Conservation (phyloP, 352 stramenopile genomes). For the Hyaloperonospora brassicae region DNA sequence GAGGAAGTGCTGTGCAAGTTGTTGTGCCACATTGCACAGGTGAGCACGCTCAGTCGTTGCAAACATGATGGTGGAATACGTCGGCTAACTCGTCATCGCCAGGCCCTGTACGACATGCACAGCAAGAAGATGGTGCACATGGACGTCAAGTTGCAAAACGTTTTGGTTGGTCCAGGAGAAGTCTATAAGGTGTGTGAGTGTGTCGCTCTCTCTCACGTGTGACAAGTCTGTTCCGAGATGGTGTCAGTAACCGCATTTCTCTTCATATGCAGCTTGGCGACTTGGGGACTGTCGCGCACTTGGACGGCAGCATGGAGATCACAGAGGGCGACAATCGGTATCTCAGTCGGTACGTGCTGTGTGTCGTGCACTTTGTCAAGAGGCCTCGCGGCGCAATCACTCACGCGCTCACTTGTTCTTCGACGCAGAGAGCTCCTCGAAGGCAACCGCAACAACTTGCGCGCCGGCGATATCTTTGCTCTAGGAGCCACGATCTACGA, state of each 20-base stretch:
- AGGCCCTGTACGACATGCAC: constrained; percentile 79
- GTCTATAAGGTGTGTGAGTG: constrained; percentile 85
- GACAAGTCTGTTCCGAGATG: constrained; percentile 1
- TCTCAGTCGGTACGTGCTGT: constrained; percentile 50
- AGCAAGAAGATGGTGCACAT: constrained; percentile 81
- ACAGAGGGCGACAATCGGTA: constrained; percentile 84
- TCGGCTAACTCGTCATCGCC: not conserved
- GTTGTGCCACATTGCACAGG: constrained; percentile 66
- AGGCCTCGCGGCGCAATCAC: too few species aligned
- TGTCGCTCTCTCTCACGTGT: constrained; percentile 7
- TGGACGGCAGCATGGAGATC: constrained; percentile 79
- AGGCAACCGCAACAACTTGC: constrained; percentile 66
- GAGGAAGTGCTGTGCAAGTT: constrained; percentile 69
- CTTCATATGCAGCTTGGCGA: constrained; percentile 45
- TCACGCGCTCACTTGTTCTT: not conserved
- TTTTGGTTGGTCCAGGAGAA: constrained; percentile 50
- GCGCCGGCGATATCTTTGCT: constrained; percentile 77
- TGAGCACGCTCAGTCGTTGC: constrained; percentile 12
- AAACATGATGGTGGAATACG: too few species aligned
- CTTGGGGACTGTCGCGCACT: constrained; percentile 67
- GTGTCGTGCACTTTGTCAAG: not conserved
- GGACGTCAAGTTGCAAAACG: constrained; percentile 84
- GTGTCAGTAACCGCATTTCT: constrained; percentile 3
- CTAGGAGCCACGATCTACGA: constrained; percentile 81
- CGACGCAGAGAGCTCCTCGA: constrained; percentile 61